Evolutionary conservation across 805 yeast genomes (phyloP), one percentile per base, ranked within the genome.

Genomic region (Pichia kluyveri): DNA sequence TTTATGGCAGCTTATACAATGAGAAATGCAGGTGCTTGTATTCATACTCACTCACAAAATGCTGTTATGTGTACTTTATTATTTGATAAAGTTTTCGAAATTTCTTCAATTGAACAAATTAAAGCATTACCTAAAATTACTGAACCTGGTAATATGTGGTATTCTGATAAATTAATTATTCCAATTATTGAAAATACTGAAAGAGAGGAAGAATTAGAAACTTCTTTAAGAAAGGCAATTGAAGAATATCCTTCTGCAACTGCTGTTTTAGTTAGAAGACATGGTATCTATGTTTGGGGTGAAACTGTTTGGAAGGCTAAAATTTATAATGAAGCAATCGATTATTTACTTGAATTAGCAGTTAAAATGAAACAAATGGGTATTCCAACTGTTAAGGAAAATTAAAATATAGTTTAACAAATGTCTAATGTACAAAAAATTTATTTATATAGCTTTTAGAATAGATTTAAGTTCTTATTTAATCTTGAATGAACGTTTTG

Each of bases 211-310:
- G 89, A 88, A 50, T 71, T 91, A 53, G 77, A 82, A 8, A 85
- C 76, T 27, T 69, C 82, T 18, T 68, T 90, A 40, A 78, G 78
- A 52, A 66, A 74, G 48, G 83, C 89, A 0, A 77, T 90, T 46
- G 62, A 56, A n/a, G 70, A 73, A 15, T 83, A 87, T 57, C 96
- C 97, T 1, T 72, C 77, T 0, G 69, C 95, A 4, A 78, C 89
- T 3, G 97, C 97, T 0, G 88, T 91, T 1, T 70, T 91, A 46
- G 97, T 91, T 8, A 77, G 96, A 65, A 74, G 96, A 59, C 98
- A 91, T 60, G 98, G 98, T 0, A 82, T 91, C 41, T 91, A 83
- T 61, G 96, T 89, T n/a, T 91, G 97, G 97, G 97, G 97, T 26
- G 87, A 83, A 56, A 79, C 76, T 27, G 86, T 87, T 12, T 85